These are phyloP conservation scores for Coniferiporia weirii DNA, from an alignment of 1,284 basidiomycete genomes.

Conservation along the genomic window DNA sequence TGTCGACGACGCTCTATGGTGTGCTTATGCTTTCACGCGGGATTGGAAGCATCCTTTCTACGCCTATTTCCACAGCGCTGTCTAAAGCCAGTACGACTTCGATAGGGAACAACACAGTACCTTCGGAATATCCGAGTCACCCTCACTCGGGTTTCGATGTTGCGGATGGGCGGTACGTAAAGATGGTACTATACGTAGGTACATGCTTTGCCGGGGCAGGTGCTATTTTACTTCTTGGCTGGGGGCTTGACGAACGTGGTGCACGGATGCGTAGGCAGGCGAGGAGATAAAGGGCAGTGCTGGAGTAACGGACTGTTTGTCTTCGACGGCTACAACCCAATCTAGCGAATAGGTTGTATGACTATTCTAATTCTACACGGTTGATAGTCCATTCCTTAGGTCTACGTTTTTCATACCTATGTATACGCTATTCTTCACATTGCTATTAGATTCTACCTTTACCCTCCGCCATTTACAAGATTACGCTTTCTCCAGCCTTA, in stretches of 20 bases:
- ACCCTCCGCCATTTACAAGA: background rate
- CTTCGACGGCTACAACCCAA: too few species aligned
- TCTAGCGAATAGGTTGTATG: too few species aligned
- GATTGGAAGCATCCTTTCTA: slow-evolving; percentile 38
- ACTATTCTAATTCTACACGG: too few species aligned
- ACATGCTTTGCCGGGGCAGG: slow-evolving; percentile 33
- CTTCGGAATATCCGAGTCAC: background rate
- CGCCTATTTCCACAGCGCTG: slow-evolving; percentile 35
- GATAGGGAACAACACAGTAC: background rate
- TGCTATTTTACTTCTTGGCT: slow-evolving; percentile 26
- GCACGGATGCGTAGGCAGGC: background rate
- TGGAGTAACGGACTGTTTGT: too few species aligned
- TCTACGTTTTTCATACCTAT: too few species aligned
- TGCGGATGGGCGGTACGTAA: slow-evolving; percentile 29
- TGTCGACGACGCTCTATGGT: slow-evolving; percentile 33
- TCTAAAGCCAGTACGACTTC: slow-evolving; percentile 6
- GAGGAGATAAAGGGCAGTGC: background rate
- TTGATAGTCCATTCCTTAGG: too few species aligned
- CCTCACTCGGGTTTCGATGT: slow-evolving; percentile 30
- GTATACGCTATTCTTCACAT: too few species aligned
- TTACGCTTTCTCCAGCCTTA: background rate
- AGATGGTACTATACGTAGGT: slow-evolving; percentile 33
- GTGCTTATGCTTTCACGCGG: slow-evolving; percentile 35
- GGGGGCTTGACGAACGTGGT: slow-evolving; percentile 16
- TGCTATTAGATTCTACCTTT: background rate